Percentiles rank a stretch among this genome's conserved stretches.
Conservation (phyloP, 2,329 filamentous ascomycete species). For the Calonectria crousiana region DNA sequence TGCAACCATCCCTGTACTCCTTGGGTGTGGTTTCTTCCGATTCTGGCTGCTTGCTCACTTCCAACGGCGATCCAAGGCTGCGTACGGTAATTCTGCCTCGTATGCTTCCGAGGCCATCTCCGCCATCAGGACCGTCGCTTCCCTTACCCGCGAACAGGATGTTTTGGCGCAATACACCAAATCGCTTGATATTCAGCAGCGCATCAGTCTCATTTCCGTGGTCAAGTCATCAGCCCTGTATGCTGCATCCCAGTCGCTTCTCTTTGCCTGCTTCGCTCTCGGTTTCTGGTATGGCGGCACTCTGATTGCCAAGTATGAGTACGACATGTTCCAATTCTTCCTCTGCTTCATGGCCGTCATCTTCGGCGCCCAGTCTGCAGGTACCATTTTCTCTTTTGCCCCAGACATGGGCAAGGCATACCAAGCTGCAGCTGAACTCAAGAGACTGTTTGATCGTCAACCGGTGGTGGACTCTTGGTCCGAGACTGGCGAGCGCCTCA, state of each 20-base stretch:
- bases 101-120: slow-evolving; percentile 95
- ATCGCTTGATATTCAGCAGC: slow-evolving; percentile 75
- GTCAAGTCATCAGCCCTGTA: slow-evolving; percentile 84
- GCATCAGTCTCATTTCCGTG: slow-evolving; percentile 77
- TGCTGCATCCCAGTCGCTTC: slow-evolving; percentile 84
- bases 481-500: slow-evolving; percentile 71
- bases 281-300: slow-evolving; percentile 94
- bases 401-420: slow-evolving; percentile 95
- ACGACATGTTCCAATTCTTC: slow-evolving; percentile 89
- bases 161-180: slow-evolving; percentile 79
- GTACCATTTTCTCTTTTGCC: slow-evolving; percentile 88
- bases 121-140: slow-evolving; percentile 92
- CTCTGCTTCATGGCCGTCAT: slow-evolving; percentile 89
- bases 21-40: slow-evolving; percentile 87
- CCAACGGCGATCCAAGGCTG: slow-evolving; percentile 81
- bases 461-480: slow-evolving; percentile 89
- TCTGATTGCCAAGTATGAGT: slow-evolving; percentile 78
- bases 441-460: slow-evolving; percentile 84
- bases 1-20: slow-evolving; percentile 80
- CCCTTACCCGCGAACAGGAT: slow-evolving; percentile 87
- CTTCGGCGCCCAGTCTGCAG: slow-evolving; percentile 92
- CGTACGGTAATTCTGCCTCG: slow-evolving; percentile 84
- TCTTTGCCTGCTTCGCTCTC: slow-evolving; percentile 86
- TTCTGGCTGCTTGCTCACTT: slow-evolving; percentile 88
- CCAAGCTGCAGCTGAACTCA: slow-evolving; percentile 83